Evolutionary conservation across 768 basidiomycete genomes (phyloP).

Genomic region (Auriscalpium vulgare): DNA sequence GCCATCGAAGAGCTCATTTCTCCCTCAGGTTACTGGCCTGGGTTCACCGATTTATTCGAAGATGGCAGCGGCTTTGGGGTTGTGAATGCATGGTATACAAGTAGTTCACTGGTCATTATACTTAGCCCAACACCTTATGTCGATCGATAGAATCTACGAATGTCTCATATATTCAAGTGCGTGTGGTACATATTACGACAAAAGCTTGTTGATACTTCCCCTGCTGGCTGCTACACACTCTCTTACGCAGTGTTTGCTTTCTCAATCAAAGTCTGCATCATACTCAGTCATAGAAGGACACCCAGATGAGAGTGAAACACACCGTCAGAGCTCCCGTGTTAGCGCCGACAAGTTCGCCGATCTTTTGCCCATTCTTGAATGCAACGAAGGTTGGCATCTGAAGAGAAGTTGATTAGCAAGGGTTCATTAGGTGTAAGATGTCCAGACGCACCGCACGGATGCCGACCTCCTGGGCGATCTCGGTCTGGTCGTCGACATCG

Average conservation of each 20-base stretch:
- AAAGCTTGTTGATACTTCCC: too few species aligned
- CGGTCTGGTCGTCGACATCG: slow-evolving; percentile 53
- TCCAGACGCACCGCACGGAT: slow-evolving; percentile 47
- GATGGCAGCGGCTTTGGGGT: slow-evolving; percentile 30
- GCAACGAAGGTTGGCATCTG: slow-evolving; percentile 38
- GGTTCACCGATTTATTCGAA: slow-evolving; percentile 48
- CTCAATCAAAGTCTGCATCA: too few species aligned
- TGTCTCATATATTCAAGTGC: too few species aligned
- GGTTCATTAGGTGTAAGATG: neutral
- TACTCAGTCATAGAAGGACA: neutral
- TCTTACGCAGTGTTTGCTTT: too few species aligned
- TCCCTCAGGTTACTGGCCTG: slow-evolving; percentile 39
- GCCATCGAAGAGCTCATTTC: neutral
- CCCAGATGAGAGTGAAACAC: neutral
- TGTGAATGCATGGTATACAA: neutral
- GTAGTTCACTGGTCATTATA: too few species aligned
- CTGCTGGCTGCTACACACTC: too few species aligned
- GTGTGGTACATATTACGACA: too few species aligned
- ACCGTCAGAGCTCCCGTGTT: slow-evolving; percentile 26
- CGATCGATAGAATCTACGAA: too few species aligned
- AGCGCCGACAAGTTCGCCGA: slow-evolving; percentile 41
- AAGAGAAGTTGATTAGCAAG: neutral
- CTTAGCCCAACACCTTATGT: too few species aligned
- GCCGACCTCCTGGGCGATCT: slow-evolving; percentile 49
- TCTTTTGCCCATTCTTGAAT: slow-evolving; percentile 29